phyloP scores from a whole-genome alignment of 441 rosid genomes.

The Raphanus hybrid region DNA sequence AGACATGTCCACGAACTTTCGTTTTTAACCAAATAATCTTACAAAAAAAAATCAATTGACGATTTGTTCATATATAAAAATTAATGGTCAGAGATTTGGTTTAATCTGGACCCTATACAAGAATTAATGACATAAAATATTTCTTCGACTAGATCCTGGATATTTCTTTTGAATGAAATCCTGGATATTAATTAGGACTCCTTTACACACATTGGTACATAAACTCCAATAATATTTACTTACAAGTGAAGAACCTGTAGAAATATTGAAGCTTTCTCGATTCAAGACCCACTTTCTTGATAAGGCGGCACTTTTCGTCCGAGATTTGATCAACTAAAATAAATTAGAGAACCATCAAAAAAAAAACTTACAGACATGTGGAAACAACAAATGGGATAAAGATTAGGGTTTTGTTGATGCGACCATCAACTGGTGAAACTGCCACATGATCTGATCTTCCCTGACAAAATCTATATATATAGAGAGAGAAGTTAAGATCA shows the following conservation, averaged over 20 bases:
- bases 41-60: too few species aligned
- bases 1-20: too few species aligned
- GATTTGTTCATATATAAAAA: too few species aligned
- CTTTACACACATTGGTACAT: too few species aligned
- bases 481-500: conserved; percentile 68
- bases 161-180: too few species aligned
- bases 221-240: neutral
- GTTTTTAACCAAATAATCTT: too few species aligned
- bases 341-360: neutral
- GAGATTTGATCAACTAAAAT: conserved; percentile 1
- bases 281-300: conserved; percentile 23
- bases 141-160: too few species aligned
- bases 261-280: conserved; percentile 15
- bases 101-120: too few species aligned
- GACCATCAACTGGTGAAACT: conserved; percentile 84
- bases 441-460: conserved; percentile 84
- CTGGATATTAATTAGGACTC: too few species aligned
- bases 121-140: too few species aligned
- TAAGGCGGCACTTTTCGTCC: neutral
- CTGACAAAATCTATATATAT: conserved; percentile 34
- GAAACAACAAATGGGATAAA: neutral
- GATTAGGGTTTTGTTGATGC: conserved; percentile 51
- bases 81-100: too few species aligned
- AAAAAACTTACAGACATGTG: neutral
- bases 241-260: conserved; percentile 23